Evolutionary conservation across 1,284 basidiomycete species (phyloP).

Genomic region (Naganishia albida): DNA sequence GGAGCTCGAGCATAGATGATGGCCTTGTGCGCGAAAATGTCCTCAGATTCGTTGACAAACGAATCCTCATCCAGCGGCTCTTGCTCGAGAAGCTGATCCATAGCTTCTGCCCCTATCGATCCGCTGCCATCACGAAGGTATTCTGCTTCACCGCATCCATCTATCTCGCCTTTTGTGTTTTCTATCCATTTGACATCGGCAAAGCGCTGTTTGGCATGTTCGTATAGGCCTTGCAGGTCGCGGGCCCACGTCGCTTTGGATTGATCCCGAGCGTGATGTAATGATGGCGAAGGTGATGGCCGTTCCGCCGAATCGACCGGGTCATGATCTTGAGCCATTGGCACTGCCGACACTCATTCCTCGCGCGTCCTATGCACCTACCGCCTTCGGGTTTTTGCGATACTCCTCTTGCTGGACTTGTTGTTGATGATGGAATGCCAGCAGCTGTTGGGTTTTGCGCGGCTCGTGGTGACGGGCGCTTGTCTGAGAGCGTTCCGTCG

Average conservation of each 20-base stretch:
- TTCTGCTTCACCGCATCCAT: slow-evolving; percentile 16
- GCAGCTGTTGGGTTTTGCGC: neutral
- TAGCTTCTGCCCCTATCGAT: neutral
- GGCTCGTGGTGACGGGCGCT: neutral
- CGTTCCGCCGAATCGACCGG: neutral
- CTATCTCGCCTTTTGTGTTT: slow-evolving; percentile 59
- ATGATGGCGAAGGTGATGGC: slow-evolving; percentile 29
- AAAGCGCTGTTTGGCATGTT: slow-evolving; percentile 76
- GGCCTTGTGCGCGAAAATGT: slow-evolving; percentile 84
- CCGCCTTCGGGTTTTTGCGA: neutral
- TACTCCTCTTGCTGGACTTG: neutral
- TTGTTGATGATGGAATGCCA: neutral
- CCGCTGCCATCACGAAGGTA: neutral
- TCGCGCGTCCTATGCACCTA: too few relatives aligned
- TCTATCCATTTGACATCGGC: slow-evolving; percentile 82
- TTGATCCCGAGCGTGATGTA: slow-evolving; percentile 41
- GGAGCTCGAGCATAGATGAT: slow-evolving; percentile 92
- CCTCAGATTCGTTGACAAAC: slow-evolving; percentile 57
- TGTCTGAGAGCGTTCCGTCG: neutral
- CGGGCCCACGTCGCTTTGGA: slow-evolving; percentile 65
- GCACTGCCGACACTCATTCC: neutral
- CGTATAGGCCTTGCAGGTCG: slow-evolving; percentile 73
- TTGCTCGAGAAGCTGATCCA: slow-evolving; percentile 6
- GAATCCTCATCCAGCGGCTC: neutral
- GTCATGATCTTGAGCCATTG: slow-evolving; percentile 1